Evolutionary conservation across 1,284 basidiomycete species (phyloP).

Genomic region (Microbotryum scabiosae): DNA sequence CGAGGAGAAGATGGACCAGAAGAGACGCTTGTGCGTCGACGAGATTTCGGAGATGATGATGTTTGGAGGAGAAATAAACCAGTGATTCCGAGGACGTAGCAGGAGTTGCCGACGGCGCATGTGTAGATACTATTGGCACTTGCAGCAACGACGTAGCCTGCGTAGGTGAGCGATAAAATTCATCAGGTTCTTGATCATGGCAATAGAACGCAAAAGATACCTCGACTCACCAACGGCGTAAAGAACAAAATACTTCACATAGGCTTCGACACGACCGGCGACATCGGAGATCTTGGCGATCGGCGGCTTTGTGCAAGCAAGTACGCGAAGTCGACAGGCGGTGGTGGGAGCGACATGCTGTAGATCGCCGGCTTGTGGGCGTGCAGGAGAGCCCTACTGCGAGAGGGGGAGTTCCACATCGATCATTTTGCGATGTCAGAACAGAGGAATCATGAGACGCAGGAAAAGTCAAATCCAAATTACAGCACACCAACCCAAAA

Average conservation of each 20-base stretch:
- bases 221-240: slow-evolving; percentile 34
- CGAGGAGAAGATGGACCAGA: slow-evolving; percentile 39
- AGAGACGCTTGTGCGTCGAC: slow-evolving; percentile 36
- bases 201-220: neutral
- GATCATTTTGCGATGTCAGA: no score
- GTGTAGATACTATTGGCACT: slow-evolving; percentile 31
- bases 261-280: slow-evolving; percentile 39
- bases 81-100: slow-evolving; percentile 40
- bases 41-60: slow-evolving; percentile 40
- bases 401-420: no score
- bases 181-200: no score
- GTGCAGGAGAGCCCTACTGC: neutral
- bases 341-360: no score
- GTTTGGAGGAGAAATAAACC: slow-evolving; percentile 36
- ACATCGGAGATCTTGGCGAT: slow-evolving; percentile 40
- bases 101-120: slow-evolving; percentile 38
- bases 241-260: slow-evolving; percentile 36
- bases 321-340: slow-evolving; percentile 18
- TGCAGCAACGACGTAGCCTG: slow-evolving; percentile 36
- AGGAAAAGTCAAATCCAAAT: no score
- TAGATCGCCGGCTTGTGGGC: no score
- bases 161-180: no score
- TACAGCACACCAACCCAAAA: no score
- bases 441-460: no score
- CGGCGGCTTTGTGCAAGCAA: slow-evolving; percentile 36